Conservation (phyloP, 148 eudicot genomes). For the Rhododendron griersonianum region DNA sequence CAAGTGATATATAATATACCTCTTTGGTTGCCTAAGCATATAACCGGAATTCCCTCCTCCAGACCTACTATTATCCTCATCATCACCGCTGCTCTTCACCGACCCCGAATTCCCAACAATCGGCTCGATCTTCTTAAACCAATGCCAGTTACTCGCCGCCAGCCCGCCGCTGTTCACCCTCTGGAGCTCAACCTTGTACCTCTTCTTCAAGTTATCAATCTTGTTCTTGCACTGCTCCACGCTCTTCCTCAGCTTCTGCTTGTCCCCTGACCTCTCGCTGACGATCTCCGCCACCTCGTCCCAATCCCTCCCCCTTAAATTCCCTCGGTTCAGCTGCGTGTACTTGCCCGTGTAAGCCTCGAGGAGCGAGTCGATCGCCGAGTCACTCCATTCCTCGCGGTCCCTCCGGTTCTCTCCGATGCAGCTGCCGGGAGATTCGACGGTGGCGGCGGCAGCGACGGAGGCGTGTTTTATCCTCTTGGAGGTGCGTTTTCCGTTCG, state of each 20-base stretch:
- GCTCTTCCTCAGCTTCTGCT: background rate
- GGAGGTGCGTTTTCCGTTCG: constrained; percentile 9
- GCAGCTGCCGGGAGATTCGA: constrained; percentile 1
- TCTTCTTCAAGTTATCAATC: constrained; percentile 17
- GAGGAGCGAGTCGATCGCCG: constrained; percentile 8
- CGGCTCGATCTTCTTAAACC: constrained; percentile 13
- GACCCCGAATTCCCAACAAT: constrained; percentile 5
- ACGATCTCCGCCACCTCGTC: constrained; percentile 17
- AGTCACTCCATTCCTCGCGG: constrained; percentile 16
- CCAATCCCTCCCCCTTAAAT: constrained; percentile 13
- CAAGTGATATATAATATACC: background rate
- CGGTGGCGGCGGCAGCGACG: background rate
- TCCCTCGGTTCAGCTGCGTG: constrained; percentile 9
- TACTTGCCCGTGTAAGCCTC: constrained; percentile 12
- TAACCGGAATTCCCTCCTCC: constrained; percentile 8
- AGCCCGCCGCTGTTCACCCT: constrained; percentile 4
- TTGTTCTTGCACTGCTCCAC: constrained; percentile 20
- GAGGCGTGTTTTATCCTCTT: background rate
- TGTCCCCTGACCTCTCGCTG: constrained; percentile 10
- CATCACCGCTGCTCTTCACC: background rate
- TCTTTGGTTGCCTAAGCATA: constrained; percentile 15
- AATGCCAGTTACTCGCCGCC: background rate
- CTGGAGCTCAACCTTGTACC: constrained; percentile 14
- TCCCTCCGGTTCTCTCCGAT: constrained; percentile 4
- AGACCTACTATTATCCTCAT: constrained; percentile 6